Evolutionary conservation across 306 rosid species (phyloP), one percentile per base, ranked within the genome.

Genomic region (Gillenia trifoliata): DNA sequence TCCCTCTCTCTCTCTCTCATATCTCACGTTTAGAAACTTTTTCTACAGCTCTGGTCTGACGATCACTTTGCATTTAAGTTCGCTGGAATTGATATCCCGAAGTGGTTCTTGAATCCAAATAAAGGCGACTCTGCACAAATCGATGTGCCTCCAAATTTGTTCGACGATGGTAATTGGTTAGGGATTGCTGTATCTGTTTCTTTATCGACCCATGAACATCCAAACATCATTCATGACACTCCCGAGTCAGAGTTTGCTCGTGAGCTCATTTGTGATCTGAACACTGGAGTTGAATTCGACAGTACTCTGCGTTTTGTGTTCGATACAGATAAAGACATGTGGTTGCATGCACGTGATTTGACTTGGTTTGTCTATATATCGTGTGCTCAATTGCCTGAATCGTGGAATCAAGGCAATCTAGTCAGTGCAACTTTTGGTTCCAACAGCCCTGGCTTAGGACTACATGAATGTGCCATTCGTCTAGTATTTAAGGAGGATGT

Each of bases 41-140:
- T 3, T 40, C 3, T 65, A 6, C 70, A 66, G 70, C 30, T n/a
- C 70, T 23, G 52, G 70, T 38, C 33, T 66, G 19, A 2, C 2
- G 2, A 11, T 12, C 20, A 12, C 9, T 11, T n/a, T 26, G 3
- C 54, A 22, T 11, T 0, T 2, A 40, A 8, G 11, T 23, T n/a
- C 22, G 5, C 63, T 57, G 63, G 63, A 57, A 25, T 25, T 23
- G 29, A 25, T 23, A 11, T 72, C 9, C 47, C 63, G 0, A 25
- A 29, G 30, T 61, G 56, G 38, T 29, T 76, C n/a, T 19, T 28
- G 59, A 30, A 43, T 6, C 22, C 55, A 12, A 28, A 3, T 16
- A 5, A 31, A 8, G 79, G 74, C 26, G 9, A 62, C 60, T 76
- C 49, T 11, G 64, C 64, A 31, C 13, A 62, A 66, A 25, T 76